Conservation (phyloP, 2,329 filamentous ascomycete genomes). For the Graphilbum ipis-grandicollis region DNA sequence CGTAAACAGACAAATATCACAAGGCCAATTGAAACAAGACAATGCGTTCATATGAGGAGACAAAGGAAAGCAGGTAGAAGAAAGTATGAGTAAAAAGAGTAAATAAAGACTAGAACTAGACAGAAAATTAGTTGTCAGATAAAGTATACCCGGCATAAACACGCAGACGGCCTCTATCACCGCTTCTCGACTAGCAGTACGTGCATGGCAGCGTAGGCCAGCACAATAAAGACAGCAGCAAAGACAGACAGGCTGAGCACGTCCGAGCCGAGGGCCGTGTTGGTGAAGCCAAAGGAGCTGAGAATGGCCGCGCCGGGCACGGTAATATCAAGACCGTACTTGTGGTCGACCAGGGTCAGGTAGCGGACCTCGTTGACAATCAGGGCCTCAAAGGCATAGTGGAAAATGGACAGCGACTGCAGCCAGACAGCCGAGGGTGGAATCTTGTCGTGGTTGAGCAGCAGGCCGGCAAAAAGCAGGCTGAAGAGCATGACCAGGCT, state of each 20-base stretch:
- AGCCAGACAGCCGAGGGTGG: constrained; percentile 75
- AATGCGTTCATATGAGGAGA: no score
- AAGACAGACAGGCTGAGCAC: constrained; percentile 68
- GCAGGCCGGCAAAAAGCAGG: constrained; percentile 78
- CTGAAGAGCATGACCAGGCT: constrained; percentile 97
- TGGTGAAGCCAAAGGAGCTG: constrained; percentile 88
- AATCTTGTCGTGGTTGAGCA: constrained; percentile 89
- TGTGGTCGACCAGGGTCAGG: constrained; percentile 77
- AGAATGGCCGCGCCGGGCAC: constrained; percentile 89
- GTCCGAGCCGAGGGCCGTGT: constrained; percentile 70
- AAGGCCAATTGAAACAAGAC: no score
- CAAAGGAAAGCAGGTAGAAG: no score
- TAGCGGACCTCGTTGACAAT: constrained; percentile 95
- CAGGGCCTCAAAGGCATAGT: constrained; percentile 89
- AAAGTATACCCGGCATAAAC: no score
- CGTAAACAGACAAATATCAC: no score
- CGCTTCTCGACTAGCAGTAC: constrained; percentile 79
- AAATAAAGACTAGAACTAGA: not conserved
- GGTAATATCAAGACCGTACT: constrained; percentile 91
- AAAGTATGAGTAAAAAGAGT: not conserved
- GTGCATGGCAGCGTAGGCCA: constrained; percentile 90
- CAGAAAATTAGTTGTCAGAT: no score
- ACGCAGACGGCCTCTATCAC: no score
- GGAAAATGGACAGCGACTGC: constrained; percentile 89
- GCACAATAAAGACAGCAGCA: constrained; percentile 63